Percentiles rank a stretch among this genome's conserved stretches.
Evolutionary conservation across 192 early-diverging fungal species (phyloP).

Genomic region (Spinellus fusiger): DNA sequence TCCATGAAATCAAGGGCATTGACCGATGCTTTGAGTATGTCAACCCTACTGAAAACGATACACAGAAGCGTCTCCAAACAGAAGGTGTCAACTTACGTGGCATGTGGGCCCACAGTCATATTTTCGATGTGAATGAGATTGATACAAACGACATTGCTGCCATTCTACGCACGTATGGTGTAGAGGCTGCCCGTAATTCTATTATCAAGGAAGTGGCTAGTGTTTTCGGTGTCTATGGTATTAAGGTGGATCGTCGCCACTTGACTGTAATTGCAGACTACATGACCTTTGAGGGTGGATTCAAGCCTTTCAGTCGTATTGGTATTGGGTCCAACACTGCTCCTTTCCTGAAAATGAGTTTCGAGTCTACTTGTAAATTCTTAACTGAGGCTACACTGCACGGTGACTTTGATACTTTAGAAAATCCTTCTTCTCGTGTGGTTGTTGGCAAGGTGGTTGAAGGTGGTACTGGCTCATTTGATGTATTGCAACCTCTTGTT

Average conservation of each 20-base stretch:
- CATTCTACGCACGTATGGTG: slow-evolving; percentile 89
- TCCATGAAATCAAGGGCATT: slow-evolving; percentile 87
- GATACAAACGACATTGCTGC: slow-evolving; percentile 98
- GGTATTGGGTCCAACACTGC: slow-evolving; percentile 88
- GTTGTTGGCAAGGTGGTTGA: slow-evolving; percentile 90
- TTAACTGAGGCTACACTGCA: slow-evolving; percentile 83
- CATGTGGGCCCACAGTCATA: slow-evolving; percentile 75
- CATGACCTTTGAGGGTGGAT: slow-evolving; percentile 99
- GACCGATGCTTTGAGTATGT: slow-evolving; percentile 70
- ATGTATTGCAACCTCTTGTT: slow-evolving; percentile 60
- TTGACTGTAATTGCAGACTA: slow-evolving; percentile 96
- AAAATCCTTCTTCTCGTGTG: slow-evolving; percentile 87
- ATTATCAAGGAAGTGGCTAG: slow-evolving; percentile 89
- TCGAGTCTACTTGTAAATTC: slow-evolving; percentile 95
- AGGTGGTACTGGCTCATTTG: slow-evolving; percentile 93
- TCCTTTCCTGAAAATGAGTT: slow-evolving; percentile 98
- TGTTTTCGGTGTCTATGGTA: slow-evolving; percentile 94
- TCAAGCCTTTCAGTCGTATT: slow-evolving; percentile 96
- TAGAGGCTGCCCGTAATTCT: slow-evolving; percentile 90
- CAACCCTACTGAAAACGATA: slow-evolving; percentile 77
- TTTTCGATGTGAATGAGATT: slow-evolving; percentile 82
- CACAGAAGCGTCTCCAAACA: slow-evolving; percentile 62
- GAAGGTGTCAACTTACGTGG: slow-evolving; percentile 90
- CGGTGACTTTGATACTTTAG: slow-evolving; percentile 85
- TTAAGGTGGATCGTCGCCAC: slow-evolving; percentile 90